Base-by-base conservation (phyloP, 73 alveolate genomes). In the Blepharisma stoltei region DNA sequence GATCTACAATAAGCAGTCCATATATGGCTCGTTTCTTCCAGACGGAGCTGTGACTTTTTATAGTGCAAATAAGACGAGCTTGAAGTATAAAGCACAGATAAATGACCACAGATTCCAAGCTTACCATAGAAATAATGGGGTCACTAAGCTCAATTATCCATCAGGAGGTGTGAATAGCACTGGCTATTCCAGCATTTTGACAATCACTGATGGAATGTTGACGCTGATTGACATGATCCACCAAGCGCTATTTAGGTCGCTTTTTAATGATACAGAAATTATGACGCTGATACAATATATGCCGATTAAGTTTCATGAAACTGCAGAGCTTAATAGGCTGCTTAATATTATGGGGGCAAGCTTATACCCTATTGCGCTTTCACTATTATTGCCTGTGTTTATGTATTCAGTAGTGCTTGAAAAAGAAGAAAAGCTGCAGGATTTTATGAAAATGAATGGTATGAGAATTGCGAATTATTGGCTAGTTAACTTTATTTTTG, bases 381-480 rank as follows among this genome's bases (percentile, higher is more conserved):
- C 97, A 41, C 78, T 96, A 69, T 80, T 95, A 76, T 83, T 94
- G 78, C 99, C 99, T 44, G 95, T 94, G 49, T 96, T 96, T 81
- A 78, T 96, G 88, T 95, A 96, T 79, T 80, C 84, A 54, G 93
- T 96, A 18, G 99, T 96, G 21, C 85, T 96, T 6, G 99, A 96
- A 83, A 96, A 96, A 83, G 99, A 96, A 80, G 89, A 93, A 67
- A 95, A 89, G 81, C 91, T 96, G 46, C 85, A 94, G 27, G 96
- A 96, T 77, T 94, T 92, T 54, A 96, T 96, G 99, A 94, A 95
- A 82, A 96, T 96, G 92, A 96, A 94, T 86, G 99, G 99, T 18
- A 84, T 96, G 86, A 92, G 86, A 80, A 94, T 96, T 96, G 67
- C 82, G 25, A 95, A 96, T 82, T 96, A 94, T 83, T 96, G 99